Evolutionary conservation across 805 yeast genomes (phyloP).

Genomic region (Kuraishia hungarica): DNA sequence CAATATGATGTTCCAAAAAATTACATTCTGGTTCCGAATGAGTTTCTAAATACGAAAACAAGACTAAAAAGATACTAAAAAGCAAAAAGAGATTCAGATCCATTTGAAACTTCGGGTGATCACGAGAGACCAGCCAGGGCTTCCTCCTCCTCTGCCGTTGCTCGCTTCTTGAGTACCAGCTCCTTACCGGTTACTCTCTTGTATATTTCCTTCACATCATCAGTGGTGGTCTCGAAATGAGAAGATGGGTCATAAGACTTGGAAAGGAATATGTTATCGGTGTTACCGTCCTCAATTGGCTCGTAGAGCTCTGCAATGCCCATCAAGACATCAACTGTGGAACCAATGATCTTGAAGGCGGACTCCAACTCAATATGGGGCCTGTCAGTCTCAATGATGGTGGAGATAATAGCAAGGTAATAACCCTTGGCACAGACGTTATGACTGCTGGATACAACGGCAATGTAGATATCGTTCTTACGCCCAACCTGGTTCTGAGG

Average conservation of each 20-base stretch:
- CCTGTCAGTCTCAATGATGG: conserved; percentile 85
- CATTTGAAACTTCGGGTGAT: not conserved
- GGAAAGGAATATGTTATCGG: conserved; percentile 73
- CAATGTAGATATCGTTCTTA: conserved; percentile 90
- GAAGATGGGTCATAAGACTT: conserved; percentile 90
- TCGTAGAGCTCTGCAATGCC: conserved; percentile 88
- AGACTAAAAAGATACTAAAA: not conserved
- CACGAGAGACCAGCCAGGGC: conserved; percentile 25
- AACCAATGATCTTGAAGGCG: conserved; percentile 85
- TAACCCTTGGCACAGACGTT: conserved; percentile 86
- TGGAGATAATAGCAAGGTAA: conserved; percentile 88
- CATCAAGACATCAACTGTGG: conserved; percentile 77
- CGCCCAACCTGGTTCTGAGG: conserved; percentile 95
- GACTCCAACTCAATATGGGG: conserved; percentile 92
- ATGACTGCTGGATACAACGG: conserved; percentile 82
- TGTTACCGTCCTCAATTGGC: conserved; percentile 76
- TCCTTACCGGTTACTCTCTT: conserved; percentile 90
- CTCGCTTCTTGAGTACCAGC: conserved; percentile 73
- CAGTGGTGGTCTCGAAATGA: conserved; percentile 93
- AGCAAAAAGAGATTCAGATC: not conserved
- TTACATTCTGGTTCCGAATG: not conserved
- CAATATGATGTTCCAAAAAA: not conserved
- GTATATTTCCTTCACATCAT: conserved; percentile 92
- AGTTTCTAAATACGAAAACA: not conserved
- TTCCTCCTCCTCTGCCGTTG: conserved; percentile 56